Evolutionary conservation across 106 monocot genomes (phyloP).

Genomic region (Dendrobium officinale): DNA sequence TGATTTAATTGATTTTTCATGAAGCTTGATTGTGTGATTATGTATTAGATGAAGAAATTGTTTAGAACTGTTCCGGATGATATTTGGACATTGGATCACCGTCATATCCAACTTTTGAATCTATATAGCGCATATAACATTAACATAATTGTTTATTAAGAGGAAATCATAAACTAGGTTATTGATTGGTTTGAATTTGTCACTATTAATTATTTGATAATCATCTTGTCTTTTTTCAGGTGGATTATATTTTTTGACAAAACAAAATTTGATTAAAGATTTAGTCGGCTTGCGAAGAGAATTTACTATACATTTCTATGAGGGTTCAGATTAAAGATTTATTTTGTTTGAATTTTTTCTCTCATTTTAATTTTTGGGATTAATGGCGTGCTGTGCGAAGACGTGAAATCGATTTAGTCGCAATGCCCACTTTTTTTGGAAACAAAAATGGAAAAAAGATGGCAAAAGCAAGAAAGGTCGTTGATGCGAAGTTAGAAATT

Average conservation of each 20-base stretch:
- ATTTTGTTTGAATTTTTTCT: background rate
- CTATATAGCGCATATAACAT: background rate
- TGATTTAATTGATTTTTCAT: background rate
- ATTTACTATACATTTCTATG: background rate
- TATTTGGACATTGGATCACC: background rate
- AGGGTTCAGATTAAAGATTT: background rate
- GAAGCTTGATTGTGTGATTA: background rate
- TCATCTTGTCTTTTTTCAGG: background rate
- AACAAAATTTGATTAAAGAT: background rate
- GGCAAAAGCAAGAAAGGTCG: too few relatives aligned
- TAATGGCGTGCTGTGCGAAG: background rate
- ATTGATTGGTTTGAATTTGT: background rate
- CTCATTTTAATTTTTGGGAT: background rate
- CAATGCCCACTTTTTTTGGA: background rate
- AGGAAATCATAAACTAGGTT: background rate
- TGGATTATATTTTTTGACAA: background rate
- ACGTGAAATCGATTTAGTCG: background rate
- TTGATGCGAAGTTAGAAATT: too few relatives aligned
- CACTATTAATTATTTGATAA: background rate
- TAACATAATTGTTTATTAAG: background rate
- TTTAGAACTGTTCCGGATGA: background rate
- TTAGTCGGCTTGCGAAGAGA: too few relatives aligned
- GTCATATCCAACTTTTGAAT: background rate
- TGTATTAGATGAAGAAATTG: background rate
- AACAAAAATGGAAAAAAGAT: too few relatives aligned